phyloP scores from a whole-genome alignment of 306 rosid genomes.

The Rosa chinensis region DNA sequence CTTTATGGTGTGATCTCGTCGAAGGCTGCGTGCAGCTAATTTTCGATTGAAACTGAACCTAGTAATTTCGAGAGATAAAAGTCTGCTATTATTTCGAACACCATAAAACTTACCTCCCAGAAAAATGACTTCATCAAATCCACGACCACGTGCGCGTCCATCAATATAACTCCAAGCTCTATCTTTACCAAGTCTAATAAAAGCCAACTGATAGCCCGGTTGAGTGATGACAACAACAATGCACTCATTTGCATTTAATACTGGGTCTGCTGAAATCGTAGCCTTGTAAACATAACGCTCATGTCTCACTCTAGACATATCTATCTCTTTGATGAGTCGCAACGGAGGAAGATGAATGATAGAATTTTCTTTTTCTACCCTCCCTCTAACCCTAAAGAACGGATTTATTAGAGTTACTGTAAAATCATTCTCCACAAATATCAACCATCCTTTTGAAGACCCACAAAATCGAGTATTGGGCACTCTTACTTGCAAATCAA shows the following conservation, averaged over 20 bases:
- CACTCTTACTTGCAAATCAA: background rate
- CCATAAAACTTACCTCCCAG: background rate
- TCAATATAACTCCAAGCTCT: background rate
- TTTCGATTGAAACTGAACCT: background rate
- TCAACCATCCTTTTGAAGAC: conserved; percentile 13
- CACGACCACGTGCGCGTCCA: background rate
- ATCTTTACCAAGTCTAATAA: background rate
- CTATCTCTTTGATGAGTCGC: background rate
- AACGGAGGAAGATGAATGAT: background rate
- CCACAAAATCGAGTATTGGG: background rate
- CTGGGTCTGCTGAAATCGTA: background rate
- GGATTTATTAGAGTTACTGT: background rate
- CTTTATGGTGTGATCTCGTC: too few relatives aligned
- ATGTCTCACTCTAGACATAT: too few relatives aligned
- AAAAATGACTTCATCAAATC: background rate
- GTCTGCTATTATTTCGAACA: background rate
- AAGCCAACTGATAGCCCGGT: background rate
- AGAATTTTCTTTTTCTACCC: background rate
- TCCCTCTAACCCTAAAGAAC: background rate
- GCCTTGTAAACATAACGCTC: background rate
- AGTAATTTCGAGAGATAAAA: background rate
- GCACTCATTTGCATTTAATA: background rate
- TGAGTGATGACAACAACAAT: background rate
- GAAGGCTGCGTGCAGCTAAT: background rate
- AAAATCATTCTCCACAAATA: background rate